phyloP scores from a whole-genome alignment of 192 early-diverging fungal species.

The Rhizoclosmatium sp. region DNA sequence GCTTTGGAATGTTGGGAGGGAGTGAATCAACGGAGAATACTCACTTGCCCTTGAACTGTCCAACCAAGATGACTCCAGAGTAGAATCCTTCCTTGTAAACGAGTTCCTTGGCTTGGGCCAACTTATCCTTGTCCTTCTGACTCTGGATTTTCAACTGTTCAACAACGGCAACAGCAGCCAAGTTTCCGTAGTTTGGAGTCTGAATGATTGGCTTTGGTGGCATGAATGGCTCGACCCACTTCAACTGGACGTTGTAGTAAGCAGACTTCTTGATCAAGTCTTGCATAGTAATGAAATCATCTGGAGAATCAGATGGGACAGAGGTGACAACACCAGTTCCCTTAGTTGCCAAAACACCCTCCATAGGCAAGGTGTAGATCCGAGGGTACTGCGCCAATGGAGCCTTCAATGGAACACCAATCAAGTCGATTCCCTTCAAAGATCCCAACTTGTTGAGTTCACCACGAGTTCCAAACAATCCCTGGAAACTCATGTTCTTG shows the following conservation, averaged over 20 bases:
- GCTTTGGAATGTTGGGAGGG: not conserved
- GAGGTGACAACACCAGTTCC: constrained; percentile 99
- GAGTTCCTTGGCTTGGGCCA: constrained; percentile 91
- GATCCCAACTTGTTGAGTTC: constrained; percentile 73
- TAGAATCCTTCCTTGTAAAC: constrained; percentile 99
- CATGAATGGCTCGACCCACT: constrained; percentile 85
- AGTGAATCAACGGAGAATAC: not conserved
- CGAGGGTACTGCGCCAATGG: constrained; percentile 79
- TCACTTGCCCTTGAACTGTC: constrained; percentile 77
- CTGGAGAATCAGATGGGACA: constrained; percentile 98
- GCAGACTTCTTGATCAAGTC: constrained; percentile 94
- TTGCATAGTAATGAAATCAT: constrained; percentile 90
- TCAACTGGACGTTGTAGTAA: constrained; percentile 87
- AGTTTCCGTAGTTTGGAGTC: constrained; percentile 85
- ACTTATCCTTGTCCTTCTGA: constrained; percentile 93
- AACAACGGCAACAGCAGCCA: constrained; percentile 84
- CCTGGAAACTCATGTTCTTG: constrained; percentile 97
- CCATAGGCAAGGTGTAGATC: constrained; percentile 97
- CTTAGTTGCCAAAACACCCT: constrained; percentile 91
- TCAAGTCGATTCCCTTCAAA: constrained; percentile 77
- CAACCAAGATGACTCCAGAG: constrained; percentile 84
- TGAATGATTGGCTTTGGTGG: constrained; percentile 87
- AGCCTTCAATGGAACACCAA: constrained; percentile 90
- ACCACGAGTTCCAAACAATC: constrained; percentile 74
- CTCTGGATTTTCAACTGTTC: constrained; percentile 94